phyloP scores from a whole-genome alignment of 2,329 filamentous ascomycete genomes.

The Talaromyces sp. region DNA sequence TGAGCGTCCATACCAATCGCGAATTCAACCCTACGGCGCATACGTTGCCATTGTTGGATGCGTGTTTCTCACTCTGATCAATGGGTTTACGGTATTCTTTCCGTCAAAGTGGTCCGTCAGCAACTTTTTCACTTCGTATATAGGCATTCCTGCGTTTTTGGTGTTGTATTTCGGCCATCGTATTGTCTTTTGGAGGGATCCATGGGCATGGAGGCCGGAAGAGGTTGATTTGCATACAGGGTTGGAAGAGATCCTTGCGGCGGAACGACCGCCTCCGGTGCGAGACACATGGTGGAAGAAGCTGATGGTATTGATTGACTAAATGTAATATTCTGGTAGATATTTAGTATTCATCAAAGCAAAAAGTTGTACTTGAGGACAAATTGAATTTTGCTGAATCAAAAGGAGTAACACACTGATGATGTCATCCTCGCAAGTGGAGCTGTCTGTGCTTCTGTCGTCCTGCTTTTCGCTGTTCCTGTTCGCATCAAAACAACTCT shows the following conservation, averaged over 20 bases:
- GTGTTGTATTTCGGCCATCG: constrained; percentile 51
- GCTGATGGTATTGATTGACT: constrained; percentile 28
- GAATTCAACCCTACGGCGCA: constrained; percentile 59
- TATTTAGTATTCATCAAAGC: too few species aligned
- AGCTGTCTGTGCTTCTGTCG: neutral
- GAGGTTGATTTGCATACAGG: constrained; percentile 52
- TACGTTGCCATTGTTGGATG: constrained; percentile 51
- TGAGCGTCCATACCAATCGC: constrained; percentile 50
- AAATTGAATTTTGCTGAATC: neutral
- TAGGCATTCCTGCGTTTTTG: constrained; percentile 60
- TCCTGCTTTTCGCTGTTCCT: neutral
- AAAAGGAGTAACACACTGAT: neutral
- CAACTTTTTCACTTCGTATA: constrained; percentile 62
- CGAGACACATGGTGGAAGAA: constrained; percentile 32
- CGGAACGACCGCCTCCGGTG: constrained; percentile 31
- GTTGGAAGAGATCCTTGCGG: constrained; percentile 50
- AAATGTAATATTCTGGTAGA: too few species aligned
- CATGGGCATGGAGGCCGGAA: constrained; percentile 47
- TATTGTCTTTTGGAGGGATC: constrained; percentile 43
- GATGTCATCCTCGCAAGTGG: neutral
- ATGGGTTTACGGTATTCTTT: constrained; percentile 67
- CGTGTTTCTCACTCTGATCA: constrained; percentile 63
- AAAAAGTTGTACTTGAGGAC: too few species aligned
- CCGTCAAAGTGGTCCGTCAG: constrained; percentile 35
- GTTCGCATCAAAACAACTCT: neutral